Conservation (phyloP, 2,329 filamentous ascomycete genomes). For the Emydomyces testavorans region DNA sequence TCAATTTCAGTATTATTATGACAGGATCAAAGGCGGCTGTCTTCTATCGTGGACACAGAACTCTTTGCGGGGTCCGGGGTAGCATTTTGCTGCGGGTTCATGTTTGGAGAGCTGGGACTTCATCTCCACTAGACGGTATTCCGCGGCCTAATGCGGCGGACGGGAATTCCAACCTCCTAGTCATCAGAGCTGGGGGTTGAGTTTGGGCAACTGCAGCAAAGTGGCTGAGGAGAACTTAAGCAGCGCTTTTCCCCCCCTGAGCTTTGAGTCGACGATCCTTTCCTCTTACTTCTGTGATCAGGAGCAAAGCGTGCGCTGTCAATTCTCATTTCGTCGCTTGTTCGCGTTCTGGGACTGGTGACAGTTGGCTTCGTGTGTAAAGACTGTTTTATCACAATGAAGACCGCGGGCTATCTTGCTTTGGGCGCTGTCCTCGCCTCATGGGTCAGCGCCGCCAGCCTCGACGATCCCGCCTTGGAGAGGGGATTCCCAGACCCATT, state of each 20-base stretch:
- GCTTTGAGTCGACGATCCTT: constrained; percentile 2
- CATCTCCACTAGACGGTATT: not conserved
- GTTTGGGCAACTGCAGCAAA: not conserved
- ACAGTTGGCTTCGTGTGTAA: not conserved
- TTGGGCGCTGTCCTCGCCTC: constrained; percentile 14
- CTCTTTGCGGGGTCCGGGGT: constrained; percentile 10
- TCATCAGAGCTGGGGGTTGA: not conserved
- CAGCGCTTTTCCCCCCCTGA: not conserved
- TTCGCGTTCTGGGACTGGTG: not conserved
- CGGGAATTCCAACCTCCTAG: constrained; percentile 1
- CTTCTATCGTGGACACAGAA: constrained; percentile 1
- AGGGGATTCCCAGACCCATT: constrained; percentile 5
- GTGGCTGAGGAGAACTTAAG: constrained; percentile 6
- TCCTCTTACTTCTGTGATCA: constrained; percentile 6
- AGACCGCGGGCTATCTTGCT: constrained; percentile 10
- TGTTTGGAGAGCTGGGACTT: not conserved
- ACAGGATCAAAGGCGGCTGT: constrained; percentile 1
- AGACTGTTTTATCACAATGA: constrained; percentile 10
- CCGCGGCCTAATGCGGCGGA: constrained; percentile 9
- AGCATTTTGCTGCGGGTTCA: constrained; percentile 1
- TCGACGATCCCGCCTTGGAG: constrained; percentile 1
- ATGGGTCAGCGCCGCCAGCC: constrained; percentile 2
- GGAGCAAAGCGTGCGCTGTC: constrained; percentile 3
- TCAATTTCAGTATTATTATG: not conserved
- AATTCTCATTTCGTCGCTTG: not conserved